These are phyloP conservation scores for Amanita pallidorosea DNA, from an alignment of 768 basidiomycete species.

Conservation along the genomic window DNA sequence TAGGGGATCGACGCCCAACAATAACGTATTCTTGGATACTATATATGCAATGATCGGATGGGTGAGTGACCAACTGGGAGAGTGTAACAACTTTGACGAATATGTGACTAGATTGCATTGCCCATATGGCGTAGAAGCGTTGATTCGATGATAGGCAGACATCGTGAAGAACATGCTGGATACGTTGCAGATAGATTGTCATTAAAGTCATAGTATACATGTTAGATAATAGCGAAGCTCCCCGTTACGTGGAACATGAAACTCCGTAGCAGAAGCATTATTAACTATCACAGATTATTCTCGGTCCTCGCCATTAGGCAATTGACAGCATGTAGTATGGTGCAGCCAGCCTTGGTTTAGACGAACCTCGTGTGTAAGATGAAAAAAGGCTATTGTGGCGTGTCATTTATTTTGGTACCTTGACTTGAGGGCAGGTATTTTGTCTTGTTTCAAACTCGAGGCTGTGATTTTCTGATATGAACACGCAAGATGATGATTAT, in stretches of 20 bases:
- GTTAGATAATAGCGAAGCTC: slow-evolving; percentile 54
- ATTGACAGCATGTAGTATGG: slow-evolving; percentile 28
- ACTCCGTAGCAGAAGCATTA: slow-evolving; percentile 47
- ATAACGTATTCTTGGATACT: slow-evolving; percentile 49
- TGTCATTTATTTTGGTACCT: background rate
- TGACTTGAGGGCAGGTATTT: slow-evolving; percentile 25
- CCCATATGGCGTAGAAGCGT: slow-evolving; percentile 44
- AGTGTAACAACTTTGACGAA: background rate
- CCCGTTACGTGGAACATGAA: slow-evolving; percentile 9
- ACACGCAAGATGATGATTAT: background rate
- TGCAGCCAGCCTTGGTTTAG: slow-evolving; percentile 59
- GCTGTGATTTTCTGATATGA: background rate
- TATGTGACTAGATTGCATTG: slow-evolving; percentile 29
- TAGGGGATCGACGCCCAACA: slow-evolving; percentile 49
- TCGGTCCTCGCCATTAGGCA: slow-evolving; percentile 78
- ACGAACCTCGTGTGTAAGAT: slow-evolving; percentile 48
- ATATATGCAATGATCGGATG: slow-evolving; percentile 32
- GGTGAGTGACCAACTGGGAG: slow-evolving; percentile 21
- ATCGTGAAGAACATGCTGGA: slow-evolving; percentile 33
- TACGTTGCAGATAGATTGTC: slow-evolving; percentile 22
- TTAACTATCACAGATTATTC: slow-evolving; percentile 47
- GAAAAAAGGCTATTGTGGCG: slow-evolving; percentile 14
- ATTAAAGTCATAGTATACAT: slow-evolving; percentile 14
- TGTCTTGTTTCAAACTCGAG: background rate
- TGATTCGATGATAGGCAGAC: slow-evolving; percentile 33